A percentile compares a stretch with the other conserved stretches of the same genome.
Conservation (phyloP, 768 basidiomycete genomes). For the Gloeostereum incarnatum region DNA sequence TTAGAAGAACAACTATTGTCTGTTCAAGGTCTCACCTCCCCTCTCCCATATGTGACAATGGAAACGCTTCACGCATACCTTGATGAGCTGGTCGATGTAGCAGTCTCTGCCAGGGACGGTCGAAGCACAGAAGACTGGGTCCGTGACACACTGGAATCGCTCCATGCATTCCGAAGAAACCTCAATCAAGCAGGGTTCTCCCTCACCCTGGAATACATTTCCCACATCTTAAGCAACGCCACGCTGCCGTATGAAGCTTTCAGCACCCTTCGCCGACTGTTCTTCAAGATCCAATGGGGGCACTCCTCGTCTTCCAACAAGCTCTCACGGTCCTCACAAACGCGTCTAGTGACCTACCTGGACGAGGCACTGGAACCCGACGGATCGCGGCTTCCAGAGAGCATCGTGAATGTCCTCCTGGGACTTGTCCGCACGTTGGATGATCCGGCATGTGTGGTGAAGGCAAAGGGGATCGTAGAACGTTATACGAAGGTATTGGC, state of each 20-base stretch:
- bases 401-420: constrained; percentile 1
- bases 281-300: constrained; percentile 17
- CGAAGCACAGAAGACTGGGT: constrained; percentile 9
- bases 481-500: constrained; percentile 2
- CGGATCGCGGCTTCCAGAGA: constrained; percentile 1
- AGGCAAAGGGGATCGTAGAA: constrained; percentile 1
- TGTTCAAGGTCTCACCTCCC: constrained; percentile 3
- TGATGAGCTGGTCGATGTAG: constrained; percentile 7
- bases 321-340: not conserved
- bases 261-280: constrained; percentile 26
- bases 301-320: not conserved
- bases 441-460: constrained; percentile 1
- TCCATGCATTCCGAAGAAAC: constrained; percentile 15
- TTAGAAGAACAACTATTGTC: too few species aligned
- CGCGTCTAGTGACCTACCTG: not conserved
- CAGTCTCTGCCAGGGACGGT: constrained; percentile 8
- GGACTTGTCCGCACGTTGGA: constrained; percentile 1
- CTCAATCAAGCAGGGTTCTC: constrained; percentile 22
- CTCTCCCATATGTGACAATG: constrained; percentile 12
- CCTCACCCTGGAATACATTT: constrained; percentile 20
- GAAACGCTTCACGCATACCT: constrained; percentile 10
- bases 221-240: constrained; percentile 12
- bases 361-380: constrained; percentile 2
- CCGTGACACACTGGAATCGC: constrained; percentile 11
- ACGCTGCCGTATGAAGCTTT: constrained; percentile 25